Base-by-base conservation (phyloP, 192 early-diverging fungal genomes). In the Coemansia sp. region DNA sequence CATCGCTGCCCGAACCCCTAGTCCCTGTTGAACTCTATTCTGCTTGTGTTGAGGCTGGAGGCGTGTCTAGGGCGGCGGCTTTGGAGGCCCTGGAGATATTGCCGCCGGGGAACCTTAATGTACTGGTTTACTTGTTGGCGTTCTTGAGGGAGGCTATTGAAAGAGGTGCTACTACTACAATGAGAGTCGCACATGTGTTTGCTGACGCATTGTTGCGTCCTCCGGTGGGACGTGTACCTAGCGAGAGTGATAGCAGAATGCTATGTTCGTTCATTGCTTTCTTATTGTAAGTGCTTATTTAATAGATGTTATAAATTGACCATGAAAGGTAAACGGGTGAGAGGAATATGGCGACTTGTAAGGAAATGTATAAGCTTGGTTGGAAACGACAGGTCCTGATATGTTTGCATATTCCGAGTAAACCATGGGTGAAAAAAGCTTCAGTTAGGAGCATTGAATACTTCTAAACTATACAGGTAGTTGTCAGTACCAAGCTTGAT, bases 61-160 rank as follows among this genome's bases (percentile, higher is more conserved):
- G 62, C 59, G 81, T 73, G 72, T 80, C 55, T 59, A 85, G 42
- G 34, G 76, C 65, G 5, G 71, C 73, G 2, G 78, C 70, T 12
- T 69, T 85, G 58, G 85, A 92, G 73, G 80, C 87, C 11, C 75
- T 88, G 10, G 83, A 87, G 73, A 66, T 74, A 19, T 64, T 94
- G 68, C 90, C 93, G 8, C 76, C 84, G 0, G 84, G 87, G 15
- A 88, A 91, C 80, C 87, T 88, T 25, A 91, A 92, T 63, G 89
- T 90, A 2, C 89, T 97, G 44, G 84, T 91, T 27, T 97, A 95
- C 67, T 63, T 97, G 39, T 84, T 88, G n/a, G 86, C 86, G 23
- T 95, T 97, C 64, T 70, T 97, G 61, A 70, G 86, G 12, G 93
- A 94, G 62, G 82, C 72, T 4, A 32, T 82, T 82, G 62, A 86